Percentiles rank a stretch among this genome's conserved stretches.
phyloP scores from a whole-genome alignment of 257 asterid species.

The Asclepias syriaca region DNA sequence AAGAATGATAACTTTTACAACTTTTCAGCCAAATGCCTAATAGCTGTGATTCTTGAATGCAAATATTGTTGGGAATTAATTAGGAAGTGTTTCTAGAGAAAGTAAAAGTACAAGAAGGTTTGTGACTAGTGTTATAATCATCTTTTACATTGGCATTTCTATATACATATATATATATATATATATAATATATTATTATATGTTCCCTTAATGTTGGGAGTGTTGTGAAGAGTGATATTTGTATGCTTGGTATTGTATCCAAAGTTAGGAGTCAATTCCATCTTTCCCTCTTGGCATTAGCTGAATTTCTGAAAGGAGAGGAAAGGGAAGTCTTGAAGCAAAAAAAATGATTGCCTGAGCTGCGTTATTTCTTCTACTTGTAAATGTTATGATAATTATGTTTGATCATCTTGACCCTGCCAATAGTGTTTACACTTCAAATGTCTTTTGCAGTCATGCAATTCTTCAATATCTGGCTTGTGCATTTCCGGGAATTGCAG shows the following conservation, averaged over 20 bases:
- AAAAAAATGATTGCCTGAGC: background rate
- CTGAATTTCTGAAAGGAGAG: background rate
- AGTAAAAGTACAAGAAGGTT: background rate
- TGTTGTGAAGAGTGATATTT: background rate
- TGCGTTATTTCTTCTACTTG: background rate
- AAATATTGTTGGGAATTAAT: background rate
- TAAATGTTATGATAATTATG: background rate
- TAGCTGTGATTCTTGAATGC: background rate
- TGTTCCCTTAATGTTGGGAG: background rate
- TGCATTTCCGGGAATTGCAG: constrained; percentile 86
- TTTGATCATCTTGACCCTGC: background rate
- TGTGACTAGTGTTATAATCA: background rate
- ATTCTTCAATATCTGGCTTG: constrained; percentile 66
- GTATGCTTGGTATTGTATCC: background rate
- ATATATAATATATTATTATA: background rate
- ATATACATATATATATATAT: too few relatives aligned
- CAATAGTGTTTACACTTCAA: background rate
- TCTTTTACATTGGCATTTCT: background rate
- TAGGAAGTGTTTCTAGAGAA: background rate
- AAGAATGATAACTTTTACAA: background rate
- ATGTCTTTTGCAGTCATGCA: constrained; percentile 67
- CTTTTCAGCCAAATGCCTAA: background rate
- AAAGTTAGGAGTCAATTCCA: background rate
- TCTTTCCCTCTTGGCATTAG: background rate
- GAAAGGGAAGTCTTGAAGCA: background rate